Conservation (phyloP, 257 asterid species). For the Lithospermum erythrorhizon region DNA sequence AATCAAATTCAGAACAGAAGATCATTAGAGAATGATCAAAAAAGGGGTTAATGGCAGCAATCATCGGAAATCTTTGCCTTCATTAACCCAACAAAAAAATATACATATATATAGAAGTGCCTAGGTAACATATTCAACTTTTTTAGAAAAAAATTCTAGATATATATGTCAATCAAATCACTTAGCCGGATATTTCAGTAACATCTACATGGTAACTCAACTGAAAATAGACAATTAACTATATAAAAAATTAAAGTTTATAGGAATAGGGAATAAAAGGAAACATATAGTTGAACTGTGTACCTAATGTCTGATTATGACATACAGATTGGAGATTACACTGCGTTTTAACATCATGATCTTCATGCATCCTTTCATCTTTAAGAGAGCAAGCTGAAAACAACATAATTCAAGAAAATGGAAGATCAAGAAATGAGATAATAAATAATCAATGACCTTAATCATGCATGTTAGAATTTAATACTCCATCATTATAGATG, state of each 20-base stretch:
- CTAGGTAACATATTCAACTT: not conserved
- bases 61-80: too few relatives aligned
- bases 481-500: not conserved
- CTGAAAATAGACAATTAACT: not conserved
- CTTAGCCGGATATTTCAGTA: too few relatives aligned
- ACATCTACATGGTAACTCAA: not conserved
- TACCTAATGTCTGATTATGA: conserved; percentile 28
- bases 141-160: too few relatives aligned
- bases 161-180: too few relatives aligned
- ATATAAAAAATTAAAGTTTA: not conserved
- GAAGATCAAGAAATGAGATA: not conserved
- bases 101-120: not conserved
- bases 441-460: conserved; percentile 6
- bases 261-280: not conserved
- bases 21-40: not conserved
- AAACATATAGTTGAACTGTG: conserved; percentile 13
- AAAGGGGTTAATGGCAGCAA: too few relatives aligned
- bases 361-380: conserved; percentile 33
- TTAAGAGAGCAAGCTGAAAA: conserved; percentile 48
- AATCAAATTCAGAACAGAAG: not conserved
- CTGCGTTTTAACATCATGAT: conserved; percentile 18
- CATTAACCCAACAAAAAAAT: too few relatives aligned
- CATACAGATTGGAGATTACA: conserved; percentile 26
- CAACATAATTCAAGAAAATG: not conserved
- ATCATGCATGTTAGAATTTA: not conserved